Conservation (phyloP, 192 early-diverging fungal species). For the Chytriomyces sp. region DNA sequence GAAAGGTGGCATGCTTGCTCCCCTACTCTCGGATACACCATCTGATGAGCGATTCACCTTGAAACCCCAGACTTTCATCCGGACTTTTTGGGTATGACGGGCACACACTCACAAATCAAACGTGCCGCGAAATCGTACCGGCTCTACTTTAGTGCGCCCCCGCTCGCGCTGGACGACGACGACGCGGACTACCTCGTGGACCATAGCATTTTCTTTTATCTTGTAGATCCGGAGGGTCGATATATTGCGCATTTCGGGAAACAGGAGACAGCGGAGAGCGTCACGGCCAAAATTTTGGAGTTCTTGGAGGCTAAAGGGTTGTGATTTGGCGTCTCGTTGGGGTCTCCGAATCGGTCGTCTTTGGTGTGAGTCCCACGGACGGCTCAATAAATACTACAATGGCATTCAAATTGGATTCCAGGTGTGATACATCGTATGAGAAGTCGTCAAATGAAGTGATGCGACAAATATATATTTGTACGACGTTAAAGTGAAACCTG, state of each 20-base stretch:
- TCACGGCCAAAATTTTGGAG: constrained; percentile 53
- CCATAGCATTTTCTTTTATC: constrained; percentile 98
- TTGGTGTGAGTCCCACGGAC: no score
- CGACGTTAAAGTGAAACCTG: no score
- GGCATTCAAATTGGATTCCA: no score
- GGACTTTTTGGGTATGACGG: constrained; percentile 89
- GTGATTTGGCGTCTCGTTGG: background rate
- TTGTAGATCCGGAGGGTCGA: constrained; percentile 88
- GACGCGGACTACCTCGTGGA: constrained; percentile 96
- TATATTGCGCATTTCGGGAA: constrained; percentile 92
- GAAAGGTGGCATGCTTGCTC: constrained; percentile 32
- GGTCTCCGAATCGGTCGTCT: no score
- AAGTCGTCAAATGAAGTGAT: no score
- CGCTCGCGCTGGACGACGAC: constrained; percentile 64
- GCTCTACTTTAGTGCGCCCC: constrained; percentile 93
- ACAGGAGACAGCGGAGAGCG: constrained; percentile 68
- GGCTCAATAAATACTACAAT: no score
- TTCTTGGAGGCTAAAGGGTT: constrained; percentile 13
- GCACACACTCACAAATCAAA: constrained; percentile 80
- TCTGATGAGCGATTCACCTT: background rate
- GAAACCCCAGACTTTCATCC: constrained; percentile 82
- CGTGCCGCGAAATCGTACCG: constrained; percentile 86
- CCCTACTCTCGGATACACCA: background rate
- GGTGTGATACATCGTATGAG: no score
- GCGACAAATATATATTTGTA: no score